Conservation (phyloP, 2,329 filamentous ascomycete species). For the Drechslera avenae region DNA sequence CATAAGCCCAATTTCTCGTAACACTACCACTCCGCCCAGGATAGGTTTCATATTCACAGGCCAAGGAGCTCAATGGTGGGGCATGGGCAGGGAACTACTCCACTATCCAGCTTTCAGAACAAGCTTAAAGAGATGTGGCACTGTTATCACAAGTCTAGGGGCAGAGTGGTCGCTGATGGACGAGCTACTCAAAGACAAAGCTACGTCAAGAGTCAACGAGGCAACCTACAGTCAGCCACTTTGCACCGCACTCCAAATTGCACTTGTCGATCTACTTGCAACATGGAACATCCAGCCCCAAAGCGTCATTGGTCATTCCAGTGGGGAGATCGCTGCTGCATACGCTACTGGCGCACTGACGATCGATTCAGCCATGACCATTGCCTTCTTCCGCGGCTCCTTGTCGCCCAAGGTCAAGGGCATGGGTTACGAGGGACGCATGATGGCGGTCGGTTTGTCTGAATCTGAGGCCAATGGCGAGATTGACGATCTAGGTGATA, state of each 20-base stretch:
- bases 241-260: slow-evolving; percentile 31
- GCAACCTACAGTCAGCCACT: slow-evolving; percentile 25
- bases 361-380: slow-evolving; percentile 11
- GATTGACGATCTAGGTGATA: slow-evolving; percentile 5
- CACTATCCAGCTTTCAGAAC: slow-evolving; percentile 16
- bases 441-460: slow-evolving; percentile 44
- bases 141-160: slow-evolving; percentile 10
- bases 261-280: slow-evolving; percentile 22
- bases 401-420: slow-evolving; percentile 11
- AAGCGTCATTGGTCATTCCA: slow-evolving; percentile 32
- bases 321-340: slow-evolving; percentile 36
- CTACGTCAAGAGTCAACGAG: slow-evolving; percentile 14
- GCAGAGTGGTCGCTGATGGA: slow-evolving; percentile 17
- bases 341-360: slow-evolving; percentile 24
- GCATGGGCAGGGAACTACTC: slow-evolving; percentile 50
- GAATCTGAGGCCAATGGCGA: slow-evolving; percentile 8
- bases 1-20: not conserved
- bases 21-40: not conserved
- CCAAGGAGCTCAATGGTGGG: slow-evolving; percentile 51
- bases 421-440: slow-evolving; percentile 14
- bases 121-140: slow-evolving; percentile 9
- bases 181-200: slow-evolving; percentile 12
- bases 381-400: slow-evolving; percentile 20
- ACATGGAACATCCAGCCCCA: slow-evolving; percentile 23
- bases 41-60: slow-evolving; percentile 49